phyloP scores from a whole-genome alignment of 2,329 filamentous ascomycete genomes.

The Lasiodiplodia hormozganensis region DNA sequence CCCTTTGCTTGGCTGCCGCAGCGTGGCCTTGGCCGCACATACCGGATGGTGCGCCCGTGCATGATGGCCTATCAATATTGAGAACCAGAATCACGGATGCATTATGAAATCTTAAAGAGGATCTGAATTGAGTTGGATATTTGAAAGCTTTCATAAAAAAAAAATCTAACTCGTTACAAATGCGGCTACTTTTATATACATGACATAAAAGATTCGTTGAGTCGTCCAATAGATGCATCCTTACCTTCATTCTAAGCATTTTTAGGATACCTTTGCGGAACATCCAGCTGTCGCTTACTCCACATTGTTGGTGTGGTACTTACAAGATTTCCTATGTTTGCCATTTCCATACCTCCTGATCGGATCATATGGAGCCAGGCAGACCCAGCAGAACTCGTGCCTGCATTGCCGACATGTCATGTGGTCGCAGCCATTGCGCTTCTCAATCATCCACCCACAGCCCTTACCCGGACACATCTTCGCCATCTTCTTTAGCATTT shows the following conservation, averaged over 20 bases:
- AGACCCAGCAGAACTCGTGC: constrained; percentile 51
- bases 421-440: constrained; percentile 51
- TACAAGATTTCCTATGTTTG: constrained; percentile 36
- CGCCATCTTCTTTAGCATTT: constrained; percentile 40
- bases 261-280: neutral
- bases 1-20: neutral
- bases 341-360: constrained; percentile 36
- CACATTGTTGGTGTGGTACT: constrained; percentile 23
- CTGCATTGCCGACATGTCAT: constrained; percentile 47
- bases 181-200: neutral
- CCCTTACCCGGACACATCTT: constrained; percentile 47
- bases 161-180: neutral
- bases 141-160: too few relatives aligned
- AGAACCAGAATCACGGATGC: neutral
- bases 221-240: neutral
- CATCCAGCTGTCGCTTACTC: neutral
- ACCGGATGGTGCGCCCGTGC: neutral
- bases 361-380: constrained; percentile 39
- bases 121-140: too few relatives aligned
- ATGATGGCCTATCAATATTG: neutral
- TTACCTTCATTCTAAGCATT: neutral
- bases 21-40: neutral
- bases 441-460: constrained; percentile 50
- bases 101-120: neutral
- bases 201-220: neutral